Percentiles rank a stretch among this genome's conserved stretches.
These are phyloP conservation scores for Sporodiniella umbellata DNA, from an alignment of 371 early-diverging fungal genomes.

Conservation along the genomic window DNA sequence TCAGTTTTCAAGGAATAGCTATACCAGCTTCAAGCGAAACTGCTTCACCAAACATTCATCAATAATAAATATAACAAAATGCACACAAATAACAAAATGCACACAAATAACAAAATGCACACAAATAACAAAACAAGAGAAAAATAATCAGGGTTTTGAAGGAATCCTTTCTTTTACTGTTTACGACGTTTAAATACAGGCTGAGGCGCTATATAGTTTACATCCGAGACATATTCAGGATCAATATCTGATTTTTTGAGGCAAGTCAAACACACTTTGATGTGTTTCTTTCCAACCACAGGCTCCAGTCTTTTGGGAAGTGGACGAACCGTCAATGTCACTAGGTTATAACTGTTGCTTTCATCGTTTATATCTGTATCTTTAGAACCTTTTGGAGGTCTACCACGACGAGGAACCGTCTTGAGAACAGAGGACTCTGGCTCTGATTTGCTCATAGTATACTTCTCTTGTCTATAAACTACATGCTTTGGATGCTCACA, in stretches of 20 bases:
- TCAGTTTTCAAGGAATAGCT: conserved; percentile 18
- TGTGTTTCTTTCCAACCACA: conserved; percentile 31
- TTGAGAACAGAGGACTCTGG: neutral
- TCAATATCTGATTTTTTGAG: conserved; percentile 39
- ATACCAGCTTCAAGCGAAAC: neutral
- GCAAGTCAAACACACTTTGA: conserved; percentile 41
- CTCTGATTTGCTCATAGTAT: conserved; percentile 1
- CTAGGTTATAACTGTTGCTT: conserved; percentile 15
- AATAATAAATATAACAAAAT: neutral
- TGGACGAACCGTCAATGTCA: conserved; percentile 33
- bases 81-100: neutral
- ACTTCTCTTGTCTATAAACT: conserved; percentile 16
- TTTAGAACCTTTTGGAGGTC: conserved; percentile 45
- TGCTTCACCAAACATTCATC: neutral
- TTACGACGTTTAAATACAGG: conserved; percentile 2
- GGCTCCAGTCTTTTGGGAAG: conserved; percentile 37
- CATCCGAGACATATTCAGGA: conserved; percentile 23
- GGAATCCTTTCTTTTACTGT: conserved; percentile 4
- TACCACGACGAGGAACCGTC: conserved; percentile 30
- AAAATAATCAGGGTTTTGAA: too few species aligned
- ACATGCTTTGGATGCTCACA: conserved; percentile 27
- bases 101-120: too few species aligned
- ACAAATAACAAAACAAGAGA: neutral
- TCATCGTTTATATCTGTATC: neutral
- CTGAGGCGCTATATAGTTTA: conserved; percentile 32